These are phyloP conservation scores for Colletotrichum musae DNA, from an alignment of 2,329 filamentous ascomycete species.

Conservation along the genomic window DNA sequence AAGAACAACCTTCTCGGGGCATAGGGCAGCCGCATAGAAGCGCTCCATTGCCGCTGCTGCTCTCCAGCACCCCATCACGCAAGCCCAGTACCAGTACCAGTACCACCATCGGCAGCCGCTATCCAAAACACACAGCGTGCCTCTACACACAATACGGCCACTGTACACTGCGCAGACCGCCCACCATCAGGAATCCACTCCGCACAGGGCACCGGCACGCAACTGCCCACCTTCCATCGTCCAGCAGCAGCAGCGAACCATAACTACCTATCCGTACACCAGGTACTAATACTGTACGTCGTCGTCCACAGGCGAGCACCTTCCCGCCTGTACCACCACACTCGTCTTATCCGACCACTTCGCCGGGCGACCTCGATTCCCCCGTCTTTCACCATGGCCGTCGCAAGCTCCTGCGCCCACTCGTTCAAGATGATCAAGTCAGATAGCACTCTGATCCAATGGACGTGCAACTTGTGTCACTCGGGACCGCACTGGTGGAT, in stretches of 20 bases:
- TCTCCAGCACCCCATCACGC: too few species aligned
- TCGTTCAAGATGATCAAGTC: constrained; percentile 77
- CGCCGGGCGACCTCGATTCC: not conserved
- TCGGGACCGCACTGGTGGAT: constrained; percentile 78
- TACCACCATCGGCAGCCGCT: too few species aligned
- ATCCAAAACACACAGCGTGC: too few species aligned
- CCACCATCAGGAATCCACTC: not conserved
- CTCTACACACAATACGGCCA: too few species aligned
- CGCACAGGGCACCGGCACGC: constrained; percentile 27
- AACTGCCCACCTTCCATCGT: not conserved
- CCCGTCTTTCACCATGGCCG: constrained; percentile 59
- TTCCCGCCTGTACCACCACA: constrained; percentile 11
- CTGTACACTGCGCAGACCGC: not conserved
- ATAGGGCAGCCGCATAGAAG: too few species aligned
- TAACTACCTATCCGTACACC: not conserved
- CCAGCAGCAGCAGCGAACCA: not conserved
- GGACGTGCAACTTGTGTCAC: constrained; percentile 76
- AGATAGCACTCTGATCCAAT: constrained; percentile 75
- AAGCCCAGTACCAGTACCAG: too few species aligned
- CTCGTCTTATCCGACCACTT: constrained; percentile 1
- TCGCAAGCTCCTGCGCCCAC: constrained; percentile 72
- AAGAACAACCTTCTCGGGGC: not conserved
- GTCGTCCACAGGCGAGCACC: constrained; percentile 8
- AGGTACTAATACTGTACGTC: too few species aligned
- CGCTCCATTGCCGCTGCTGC: too few species aligned